A percentile compares a stretch with the other conserved stretches of the same genome.
Evolutionary conservation across 2,329 filamentous ascomycete genomes (phyloP).

Genomic region (Kalmusia sp.): DNA sequence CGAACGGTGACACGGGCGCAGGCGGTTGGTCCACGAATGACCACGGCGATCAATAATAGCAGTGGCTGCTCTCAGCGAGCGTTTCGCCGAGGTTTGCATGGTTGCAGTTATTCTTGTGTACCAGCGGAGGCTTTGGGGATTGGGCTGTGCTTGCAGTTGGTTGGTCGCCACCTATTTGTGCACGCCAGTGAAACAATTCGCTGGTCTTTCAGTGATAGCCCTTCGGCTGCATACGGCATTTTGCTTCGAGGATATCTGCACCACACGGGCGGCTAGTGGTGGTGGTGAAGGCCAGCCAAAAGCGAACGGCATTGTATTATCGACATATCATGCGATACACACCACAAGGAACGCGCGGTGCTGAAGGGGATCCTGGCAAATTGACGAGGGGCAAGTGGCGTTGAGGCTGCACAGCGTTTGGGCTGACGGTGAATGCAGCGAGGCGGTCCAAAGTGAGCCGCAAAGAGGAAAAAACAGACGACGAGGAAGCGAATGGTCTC

Average conservation of each 20-base stretch:
- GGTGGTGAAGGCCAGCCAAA: slow-evolving; percentile 16
- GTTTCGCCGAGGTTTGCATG: slow-evolving; percentile 10
- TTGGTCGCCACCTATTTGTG: slow-evolving; percentile 24
- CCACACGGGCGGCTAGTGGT: slow-evolving; percentile 19
- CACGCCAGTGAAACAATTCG: slow-evolving; percentile 33
- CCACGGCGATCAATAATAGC: slow-evolving; percentile 6
- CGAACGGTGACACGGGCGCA: slow-evolving; percentile 19
- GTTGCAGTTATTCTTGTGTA: slow-evolving; percentile 7
- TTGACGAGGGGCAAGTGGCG: slow-evolving; percentile 19
- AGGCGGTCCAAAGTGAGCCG: neutral
- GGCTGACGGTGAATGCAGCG: slow-evolving; percentile 6
- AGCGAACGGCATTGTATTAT: no score
- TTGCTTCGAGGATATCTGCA: slow-evolving; percentile 23
- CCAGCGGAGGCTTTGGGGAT: slow-evolving; percentile 14
- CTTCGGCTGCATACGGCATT: slow-evolving; percentile 29
- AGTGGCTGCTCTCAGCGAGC: slow-evolving; percentile 11
- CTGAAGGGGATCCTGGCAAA: neutral
- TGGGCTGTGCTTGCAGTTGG: slow-evolving; percentile 10
- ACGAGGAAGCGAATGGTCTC: slow-evolving; percentile 6
- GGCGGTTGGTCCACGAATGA: slow-evolving; percentile 8
- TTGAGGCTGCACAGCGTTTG: slow-evolving; percentile 13
- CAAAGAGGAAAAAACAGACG: slow-evolving; percentile 9
- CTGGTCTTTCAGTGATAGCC: slow-evolving; percentile 23
- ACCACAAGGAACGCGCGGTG: neutral
- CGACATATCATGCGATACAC: slow-evolving; percentile 2